phyloP scores from a whole-genome alignment of 2,329 filamentous ascomycete genomes.

The Eutypella sp. region DNA sequence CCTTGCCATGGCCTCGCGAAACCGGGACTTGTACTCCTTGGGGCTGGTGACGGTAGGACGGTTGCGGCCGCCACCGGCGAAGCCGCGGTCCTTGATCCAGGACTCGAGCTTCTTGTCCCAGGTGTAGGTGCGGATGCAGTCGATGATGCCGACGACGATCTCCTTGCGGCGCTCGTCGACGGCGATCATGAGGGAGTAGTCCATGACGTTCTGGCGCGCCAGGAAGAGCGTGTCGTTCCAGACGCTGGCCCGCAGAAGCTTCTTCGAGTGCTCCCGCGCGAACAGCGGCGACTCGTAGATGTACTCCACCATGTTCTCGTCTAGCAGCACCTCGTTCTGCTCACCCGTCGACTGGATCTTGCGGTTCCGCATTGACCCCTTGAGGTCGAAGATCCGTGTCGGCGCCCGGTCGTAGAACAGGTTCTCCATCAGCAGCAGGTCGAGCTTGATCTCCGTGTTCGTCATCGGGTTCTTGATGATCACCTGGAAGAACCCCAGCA shows the following conservation, averaged over 20 bases:
- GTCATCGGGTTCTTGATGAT: conserved; percentile 93
- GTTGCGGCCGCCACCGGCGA: conserved; percentile 70
- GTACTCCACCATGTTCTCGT: conserved; percentile 99
- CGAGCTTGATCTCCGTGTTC: conserved; percentile 89
- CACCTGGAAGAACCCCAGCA: conserved; percentile 97
- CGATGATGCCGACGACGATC: conserved; percentile 94
- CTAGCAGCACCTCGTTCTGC: conserved; percentile 90
- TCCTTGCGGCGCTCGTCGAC: conserved; percentile 88
- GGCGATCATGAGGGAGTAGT: conserved; percentile 97
- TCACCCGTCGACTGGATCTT: conserved; percentile 95
- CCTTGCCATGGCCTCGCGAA: conserved; percentile 93
- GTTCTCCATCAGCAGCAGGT: conserved; percentile 94
- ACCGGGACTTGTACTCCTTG: conserved; percentile 94
- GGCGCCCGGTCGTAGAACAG: conserved; percentile 92
- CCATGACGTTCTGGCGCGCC: conserved; percentile 95
- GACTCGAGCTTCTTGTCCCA: conserved; percentile 99
- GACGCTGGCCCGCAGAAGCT: conserved; percentile 81
- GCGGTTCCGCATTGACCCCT: conserved; percentile 97
- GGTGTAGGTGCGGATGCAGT: conserved; percentile 96
- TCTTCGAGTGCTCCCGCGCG: conserved; percentile 92
- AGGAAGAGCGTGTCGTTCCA: conserved; percentile 98
- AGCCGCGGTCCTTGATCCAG: conserved; percentile 97
- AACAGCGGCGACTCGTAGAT: conserved; percentile 97
- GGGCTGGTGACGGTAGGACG: conserved; percentile 94
- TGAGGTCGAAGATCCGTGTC: conserved; percentile 89